Percentiles rank a stretch among this genome's conserved stretches.
Conservation (phyloP, 1,139 yeast species). For the Magnusiomyces starmeri region DNA sequence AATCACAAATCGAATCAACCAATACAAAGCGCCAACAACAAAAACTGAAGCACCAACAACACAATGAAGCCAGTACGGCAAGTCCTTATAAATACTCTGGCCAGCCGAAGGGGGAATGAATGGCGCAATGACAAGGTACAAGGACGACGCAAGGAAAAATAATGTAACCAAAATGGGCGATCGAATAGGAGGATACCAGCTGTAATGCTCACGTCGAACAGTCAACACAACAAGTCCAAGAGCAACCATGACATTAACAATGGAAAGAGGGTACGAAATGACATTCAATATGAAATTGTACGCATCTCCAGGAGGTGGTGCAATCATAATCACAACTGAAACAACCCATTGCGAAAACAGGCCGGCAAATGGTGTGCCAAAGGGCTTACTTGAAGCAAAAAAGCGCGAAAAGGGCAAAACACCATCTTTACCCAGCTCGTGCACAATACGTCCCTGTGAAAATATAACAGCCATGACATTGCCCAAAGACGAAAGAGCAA, state of each 20-base stretch:
- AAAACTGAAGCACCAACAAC: constrained; percentile 79
- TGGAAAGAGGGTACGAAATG: constrained; percentile 68
- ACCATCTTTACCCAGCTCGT: constrained; percentile 67
- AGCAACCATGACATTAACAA: constrained; percentile 68
- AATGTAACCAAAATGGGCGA: constrained; percentile 57
- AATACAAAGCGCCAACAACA: constrained; percentile 61
- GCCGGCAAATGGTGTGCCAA: constrained; percentile 50
- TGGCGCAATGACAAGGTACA: constrained; percentile 72
- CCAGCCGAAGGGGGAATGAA: constrained; percentile 57
- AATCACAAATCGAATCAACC: constrained; percentile 58
- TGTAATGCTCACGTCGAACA: constrained; percentile 40
- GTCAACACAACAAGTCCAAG: constrained; percentile 63
- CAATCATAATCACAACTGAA: constrained; percentile 47
- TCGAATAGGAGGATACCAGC: constrained; percentile 70
- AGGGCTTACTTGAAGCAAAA: constrained; percentile 48
- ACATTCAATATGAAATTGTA: constrained; percentile 67
- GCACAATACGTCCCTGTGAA: constrained; percentile 72
- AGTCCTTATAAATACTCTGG: constrained; percentile 54
- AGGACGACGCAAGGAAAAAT: constrained; percentile 61
- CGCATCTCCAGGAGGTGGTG: constrained; percentile 73
- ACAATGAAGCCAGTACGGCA: constrained; percentile 78
- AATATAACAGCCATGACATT: constrained; percentile 72
- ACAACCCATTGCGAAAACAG: constrained; percentile 48
- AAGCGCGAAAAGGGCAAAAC: constrained; percentile 59
- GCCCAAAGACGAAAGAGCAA: constrained; percentile 69